Base-by-base conservation (phyloP, 1,284 basidiomycete species). In the Peniophora sp. region DNA sequence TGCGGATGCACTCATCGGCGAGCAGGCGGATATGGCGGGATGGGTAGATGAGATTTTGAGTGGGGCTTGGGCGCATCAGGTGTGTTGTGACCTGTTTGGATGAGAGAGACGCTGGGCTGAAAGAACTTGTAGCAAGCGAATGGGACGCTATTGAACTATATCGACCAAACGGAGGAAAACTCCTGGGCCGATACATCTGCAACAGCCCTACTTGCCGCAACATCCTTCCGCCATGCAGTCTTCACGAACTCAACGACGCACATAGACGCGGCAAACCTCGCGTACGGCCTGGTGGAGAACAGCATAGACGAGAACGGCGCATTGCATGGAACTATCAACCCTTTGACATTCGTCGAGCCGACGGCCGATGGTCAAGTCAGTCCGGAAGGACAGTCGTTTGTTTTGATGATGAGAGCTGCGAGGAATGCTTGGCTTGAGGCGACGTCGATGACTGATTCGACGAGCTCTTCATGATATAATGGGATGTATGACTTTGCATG, bases 251-350 rank as follows among this genome's bases (percentile, higher is more conserved):
- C 72, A 2, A 68, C 75, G 47, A 66, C 66, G 1, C 63, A 77
- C 56, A 55, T 81, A 3, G 68, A 74, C 0, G 56, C 66, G 10
- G 85, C 85, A 0, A 78, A 82, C 56, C 60, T 47, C 50, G 39
- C 45, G 19, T 48, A 49, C 52, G 32, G 55, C 62, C 64, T 67
- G 25, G 52, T 52, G 16, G 74, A 79, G 56, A 25, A 10, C 20
- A 45, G 44, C 24, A 69, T 84, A 48, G 70, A 69, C 16, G 51
- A 59, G 1, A 69, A 77, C 0, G 79, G 77, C 0, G 87, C 81
- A 76, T 67, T 92, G 14, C 73, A 67, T 2, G 83, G 86, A 8
- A 87, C 91, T 2, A 86, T 87, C 3, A 71, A 91, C 59, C 89
- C 89, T 0, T 61, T 82, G 36, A 63, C 70, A 2, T 88, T 77